Conservation (phyloP, 352 stramenopile genomes). For the Phytophthora sp. region DNA sequence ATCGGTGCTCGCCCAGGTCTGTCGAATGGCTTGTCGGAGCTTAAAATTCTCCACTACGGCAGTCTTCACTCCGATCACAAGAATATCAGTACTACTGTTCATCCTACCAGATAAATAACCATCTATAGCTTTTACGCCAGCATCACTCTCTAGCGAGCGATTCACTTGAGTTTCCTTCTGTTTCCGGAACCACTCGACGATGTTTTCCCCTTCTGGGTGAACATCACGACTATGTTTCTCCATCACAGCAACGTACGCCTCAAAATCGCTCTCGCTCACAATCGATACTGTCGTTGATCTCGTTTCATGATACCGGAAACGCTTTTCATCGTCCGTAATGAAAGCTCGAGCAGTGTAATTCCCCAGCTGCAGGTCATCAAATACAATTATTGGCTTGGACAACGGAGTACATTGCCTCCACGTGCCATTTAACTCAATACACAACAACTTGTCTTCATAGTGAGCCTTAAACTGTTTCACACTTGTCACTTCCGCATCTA, state of each 20-base stretch:
- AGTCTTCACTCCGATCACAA: constrained; percentile 62
- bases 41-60: constrained; percentile 35
- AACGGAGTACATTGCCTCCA: constrained; percentile 16
- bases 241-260: constrained; percentile 6
- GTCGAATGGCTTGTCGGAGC: constrained; percentile 38
- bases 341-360: constrained; percentile 18
- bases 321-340: constrained; percentile 9
- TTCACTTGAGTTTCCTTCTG: too few relatives aligned
- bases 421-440: constrained; percentile 21
- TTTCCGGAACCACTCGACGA: constrained; percentile 13
- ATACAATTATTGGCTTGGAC: neutral
- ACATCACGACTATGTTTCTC: neutral
- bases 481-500: constrained; percentile 1
- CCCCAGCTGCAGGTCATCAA: constrained; percentile 7
- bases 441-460: constrained; percentile 14
- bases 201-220: neutral
- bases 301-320: constrained; percentile 14
- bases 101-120: neutral
- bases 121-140: too few relatives aligned
- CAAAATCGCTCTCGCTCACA: neutral
- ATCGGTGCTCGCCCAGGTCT: constrained; percentile 40
- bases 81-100: neutral
- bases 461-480: neutral
- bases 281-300: neutral
- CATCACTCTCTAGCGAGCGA: too few relatives aligned